phyloP scores from a whole-genome alignment of 2,329 filamentous ascomycete species.

The Colletotrichum siamense region DNA sequence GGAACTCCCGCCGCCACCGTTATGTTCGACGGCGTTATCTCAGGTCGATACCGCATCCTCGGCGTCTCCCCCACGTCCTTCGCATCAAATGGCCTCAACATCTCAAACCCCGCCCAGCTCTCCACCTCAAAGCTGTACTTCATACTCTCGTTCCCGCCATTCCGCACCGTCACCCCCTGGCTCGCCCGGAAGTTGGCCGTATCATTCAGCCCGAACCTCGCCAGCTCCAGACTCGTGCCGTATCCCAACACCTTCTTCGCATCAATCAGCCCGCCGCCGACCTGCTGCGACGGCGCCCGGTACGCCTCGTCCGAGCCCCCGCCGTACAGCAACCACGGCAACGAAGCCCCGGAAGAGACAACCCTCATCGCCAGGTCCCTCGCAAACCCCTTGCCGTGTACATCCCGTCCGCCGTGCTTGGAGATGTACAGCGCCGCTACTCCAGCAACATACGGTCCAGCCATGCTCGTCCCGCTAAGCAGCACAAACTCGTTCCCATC shows the following conservation, averaged over 20 bases:
- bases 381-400: slow-evolving; percentile 36
- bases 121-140: slow-evolving; percentile 15
- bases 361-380: slow-evolving; percentile 38
- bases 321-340: slow-evolving; percentile 27
- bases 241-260: slow-evolving; percentile 40
- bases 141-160: neutral
- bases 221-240: slow-evolving; percentile 35
- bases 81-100: slow-evolving; percentile 26
- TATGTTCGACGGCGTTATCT: slow-evolving; percentile 24
- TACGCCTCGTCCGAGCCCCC: neutral
- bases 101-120: slow-evolving; percentile 15
- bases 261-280: slow-evolving; percentile 45
- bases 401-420: slow-evolving; percentile 33
- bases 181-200: slow-evolving; percentile 37
- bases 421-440: slow-evolving; percentile 41
- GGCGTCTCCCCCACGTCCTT: slow-evolving; percentile 3
- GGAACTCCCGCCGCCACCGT: slow-evolving; percentile 19
- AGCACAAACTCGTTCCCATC: slow-evolving; percentile 38
- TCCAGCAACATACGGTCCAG: slow-evolving; percentile 50
- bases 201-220: slow-evolving; percentile 46
- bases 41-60: slow-evolving; percentile 19
- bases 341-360: slow-evolving; percentile 26
- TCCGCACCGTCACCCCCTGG: slow-evolving; percentile 5
- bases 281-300: slow-evolving; percentile 40
- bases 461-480: slow-evolving; percentile 55